Conservation (phyloP, 1,284 basidiomycete genomes). For the Leccinum holopus region DNA sequence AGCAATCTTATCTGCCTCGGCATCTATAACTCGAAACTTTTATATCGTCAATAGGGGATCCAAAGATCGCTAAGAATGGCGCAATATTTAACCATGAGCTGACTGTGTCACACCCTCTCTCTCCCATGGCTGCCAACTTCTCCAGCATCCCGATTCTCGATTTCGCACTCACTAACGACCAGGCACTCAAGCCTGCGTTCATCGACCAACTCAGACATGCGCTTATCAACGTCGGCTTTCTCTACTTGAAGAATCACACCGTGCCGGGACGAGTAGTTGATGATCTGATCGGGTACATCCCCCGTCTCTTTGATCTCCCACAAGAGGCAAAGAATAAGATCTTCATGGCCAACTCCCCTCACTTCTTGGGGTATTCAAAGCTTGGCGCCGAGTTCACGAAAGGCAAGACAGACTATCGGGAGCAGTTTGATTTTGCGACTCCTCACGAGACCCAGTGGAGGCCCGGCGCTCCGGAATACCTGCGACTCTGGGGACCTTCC, state of each 20-base stretch:
- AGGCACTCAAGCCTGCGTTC: conserved; percentile 39
- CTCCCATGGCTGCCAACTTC: conserved; percentile 34
- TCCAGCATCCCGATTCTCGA: conserved; percentile 35
- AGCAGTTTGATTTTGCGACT: conserved; percentile 44
- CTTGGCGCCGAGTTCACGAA: conserved; percentile 40
- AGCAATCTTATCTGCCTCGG: no score
- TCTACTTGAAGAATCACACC: conserved; percentile 50
- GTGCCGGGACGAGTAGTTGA: conserved; percentile 36
- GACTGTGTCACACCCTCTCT: background rate
- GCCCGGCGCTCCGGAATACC: conserved; percentile 38
- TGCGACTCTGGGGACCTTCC: conserved; percentile 40
- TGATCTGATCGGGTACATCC: conserved; percentile 31
- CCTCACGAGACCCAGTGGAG: conserved; percentile 37
- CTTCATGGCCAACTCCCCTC: conserved; percentile 40
- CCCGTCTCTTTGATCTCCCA: conserved; percentile 39
- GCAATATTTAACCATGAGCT: no score
- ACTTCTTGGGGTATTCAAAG: conserved; percentile 42
- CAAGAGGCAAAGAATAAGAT: conserved; percentile 37
- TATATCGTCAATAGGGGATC: no score
- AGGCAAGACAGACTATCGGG: conserved; percentile 37
- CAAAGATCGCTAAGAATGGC: no score
- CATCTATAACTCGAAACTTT: no score
- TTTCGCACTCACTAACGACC: conserved; percentile 28
- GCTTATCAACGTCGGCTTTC: conserved; percentile 54
- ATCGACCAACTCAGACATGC: conserved; percentile 49